These are phyloP conservation scores for Aurantiochytrium sp. DNA, from an alignment of 108 stramenopile genomes.

Conservation along the genomic window DNA sequence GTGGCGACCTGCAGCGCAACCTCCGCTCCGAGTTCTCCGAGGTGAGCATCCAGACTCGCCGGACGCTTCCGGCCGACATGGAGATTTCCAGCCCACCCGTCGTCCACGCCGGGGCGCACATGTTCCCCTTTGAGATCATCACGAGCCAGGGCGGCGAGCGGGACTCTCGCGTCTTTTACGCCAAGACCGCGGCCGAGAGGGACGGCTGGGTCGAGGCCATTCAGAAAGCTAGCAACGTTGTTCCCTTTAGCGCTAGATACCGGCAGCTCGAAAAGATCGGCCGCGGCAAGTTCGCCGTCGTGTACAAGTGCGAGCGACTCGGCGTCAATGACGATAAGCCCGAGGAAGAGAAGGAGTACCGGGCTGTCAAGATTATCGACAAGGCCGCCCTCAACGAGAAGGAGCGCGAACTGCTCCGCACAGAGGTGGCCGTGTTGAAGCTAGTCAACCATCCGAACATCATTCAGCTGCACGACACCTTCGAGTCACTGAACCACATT, in stretches of 20 bases:
- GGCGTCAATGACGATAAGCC: conserved; percentile 21
- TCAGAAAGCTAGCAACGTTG: conserved; percentile 40
- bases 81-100: neutral
- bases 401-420: conserved; percentile 47
- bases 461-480: conserved; percentile 43
- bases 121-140: conserved; percentile 28
- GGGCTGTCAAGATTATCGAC: conserved; percentile 49
- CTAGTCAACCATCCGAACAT: conserved; percentile 53
- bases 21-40: conserved; percentile 22
- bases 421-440: conserved; percentile 51
- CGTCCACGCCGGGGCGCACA: neutral
- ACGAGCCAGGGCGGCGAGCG: conserved; percentile 20
- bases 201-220: conserved; percentile 47
- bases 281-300: conserved; percentile 40
- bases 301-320: conserved; percentile 33
- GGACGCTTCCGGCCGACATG: neutral
- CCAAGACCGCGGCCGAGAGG: conserved; percentile 34
- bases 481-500: conserved; percentile 46
- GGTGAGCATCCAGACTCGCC: neutral
- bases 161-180: conserved; percentile 32
- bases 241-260: conserved; percentile 44
- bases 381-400: conserved; percentile 38
- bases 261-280: conserved; percentile 34
- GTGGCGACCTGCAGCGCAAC: neutral
- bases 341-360: conserved; percentile 26